Conservation (phyloP, 1,284 basidiomycete genomes). For the Ceratobasidium sp. region DNA sequence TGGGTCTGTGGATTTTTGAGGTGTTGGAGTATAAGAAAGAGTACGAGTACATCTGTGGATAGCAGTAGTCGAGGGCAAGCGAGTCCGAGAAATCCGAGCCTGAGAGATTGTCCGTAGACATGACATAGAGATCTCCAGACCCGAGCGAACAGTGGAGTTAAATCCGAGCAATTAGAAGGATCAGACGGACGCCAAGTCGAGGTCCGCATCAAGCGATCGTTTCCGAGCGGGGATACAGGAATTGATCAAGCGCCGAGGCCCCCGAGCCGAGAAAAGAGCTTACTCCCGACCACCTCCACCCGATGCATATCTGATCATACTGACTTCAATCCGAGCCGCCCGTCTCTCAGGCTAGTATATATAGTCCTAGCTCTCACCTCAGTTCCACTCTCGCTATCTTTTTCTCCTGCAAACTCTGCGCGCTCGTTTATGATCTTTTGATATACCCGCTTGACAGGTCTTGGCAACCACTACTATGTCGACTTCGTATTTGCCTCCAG, state of each 20-base stretch:
- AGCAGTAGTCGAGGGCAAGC: not conserved
- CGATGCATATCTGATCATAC: conserved; percentile 12
- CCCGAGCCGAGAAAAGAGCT: no score
- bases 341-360: conserved; percentile 1
- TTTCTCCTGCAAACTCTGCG: not conserved
- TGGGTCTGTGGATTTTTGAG: conserved; percentile 18
- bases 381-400: not conserved
- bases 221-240: conserved; percentile 14
- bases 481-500: conserved; percentile 39
- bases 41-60: not conserved
- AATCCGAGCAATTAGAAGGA: no score
- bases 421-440: conserved; percentile 18
- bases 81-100: not conserved
- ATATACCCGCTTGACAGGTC: conserved; percentile 2
- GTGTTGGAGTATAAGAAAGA: not conserved
- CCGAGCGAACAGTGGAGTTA: not conserved
- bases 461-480: conserved; percentile 36
- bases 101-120: conserved; percentile 16
- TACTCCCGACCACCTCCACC: not conserved
- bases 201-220: not conserved
- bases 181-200: not conserved
- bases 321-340: no score
- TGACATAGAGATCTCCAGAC: conserved; percentile 16
- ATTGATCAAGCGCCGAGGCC: not conserved
- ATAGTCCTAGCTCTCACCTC: conserved; percentile 6